Percentiles rank a stretch among this genome's conserved stretches.
Conservation (phyloP, 2,329 filamentous ascomycete species). For the Diplodia seriata region DNA sequence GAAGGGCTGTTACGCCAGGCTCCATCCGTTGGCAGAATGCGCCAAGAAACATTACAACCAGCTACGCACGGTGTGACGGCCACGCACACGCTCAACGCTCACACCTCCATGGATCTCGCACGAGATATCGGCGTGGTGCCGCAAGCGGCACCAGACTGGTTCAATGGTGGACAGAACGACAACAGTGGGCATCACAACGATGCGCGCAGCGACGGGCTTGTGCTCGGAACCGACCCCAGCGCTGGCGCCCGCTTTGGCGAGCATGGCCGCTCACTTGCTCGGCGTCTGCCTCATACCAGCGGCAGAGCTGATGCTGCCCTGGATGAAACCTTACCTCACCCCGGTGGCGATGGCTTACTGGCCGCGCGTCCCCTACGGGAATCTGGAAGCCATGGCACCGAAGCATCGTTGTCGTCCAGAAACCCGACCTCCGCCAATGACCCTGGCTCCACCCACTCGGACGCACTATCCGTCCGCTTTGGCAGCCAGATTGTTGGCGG, state of each 20-base stretch:
- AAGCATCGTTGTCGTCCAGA: conserved; percentile 8
- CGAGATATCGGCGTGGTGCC: neutral
- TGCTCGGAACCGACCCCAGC: conserved; percentile 14
- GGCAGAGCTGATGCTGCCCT: too few relatives aligned
- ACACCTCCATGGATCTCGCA: conserved; percentile 1
- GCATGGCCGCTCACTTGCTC: conserved; percentile 3
- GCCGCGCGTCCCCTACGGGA: neutral
- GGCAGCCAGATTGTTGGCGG: neutral
- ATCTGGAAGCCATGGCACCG: neutral
- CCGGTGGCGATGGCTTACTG: neutral
- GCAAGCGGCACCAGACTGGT: neutral
- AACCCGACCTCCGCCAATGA: conserved; percentile 5
- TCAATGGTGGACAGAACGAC: neutral
- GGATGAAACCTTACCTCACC: neutral
- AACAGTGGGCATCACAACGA: neutral
- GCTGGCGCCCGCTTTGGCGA: conserved; percentile 23
- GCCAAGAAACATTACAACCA: neutral
- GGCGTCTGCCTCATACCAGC: neutral
- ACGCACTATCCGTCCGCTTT: neutral
- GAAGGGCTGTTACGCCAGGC: neutral
- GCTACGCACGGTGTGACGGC: neutral
- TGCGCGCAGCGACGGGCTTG: conserved; percentile 5
- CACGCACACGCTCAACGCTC: conserved; percentile 15
- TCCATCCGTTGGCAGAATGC: neutral
- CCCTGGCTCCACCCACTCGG: neutral